These are phyloP conservation scores for Lolium multiflorum DNA, from an alignment of 176 grass and related monocot genomes.

Conservation along the genomic window DNA sequence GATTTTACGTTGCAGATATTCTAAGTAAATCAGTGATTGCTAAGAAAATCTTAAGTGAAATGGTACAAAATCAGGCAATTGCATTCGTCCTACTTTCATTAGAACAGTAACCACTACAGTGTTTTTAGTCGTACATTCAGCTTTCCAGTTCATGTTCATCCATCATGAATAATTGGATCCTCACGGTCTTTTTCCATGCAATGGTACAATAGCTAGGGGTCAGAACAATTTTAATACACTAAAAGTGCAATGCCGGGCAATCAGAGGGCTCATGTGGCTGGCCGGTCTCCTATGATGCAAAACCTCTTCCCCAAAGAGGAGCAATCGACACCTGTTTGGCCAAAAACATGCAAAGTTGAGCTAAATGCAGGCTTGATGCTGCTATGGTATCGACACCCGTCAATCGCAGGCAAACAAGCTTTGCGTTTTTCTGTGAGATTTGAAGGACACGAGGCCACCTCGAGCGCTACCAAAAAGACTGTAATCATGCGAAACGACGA, in stretches of 20 bases:
- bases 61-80: neutral
- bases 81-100: neutral
- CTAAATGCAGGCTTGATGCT: conserved; percentile 10
- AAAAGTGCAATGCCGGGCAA: conserved; percentile 40
- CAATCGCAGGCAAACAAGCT: neutral
- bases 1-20: no score
- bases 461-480: conserved; percentile 33
- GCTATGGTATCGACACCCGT: conserved; percentile 39
- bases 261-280: conserved; percentile 49
- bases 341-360: neutral
- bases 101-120: conserved; percentile 21
- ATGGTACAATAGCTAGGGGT: conserved; percentile 30
- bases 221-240: conserved; percentile 42
- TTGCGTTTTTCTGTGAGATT: conserved; percentile 24
- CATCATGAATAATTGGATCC: neutral
- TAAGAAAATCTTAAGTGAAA: neutral
- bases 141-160: neutral
- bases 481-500: neutral
- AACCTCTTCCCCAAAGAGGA: conserved; percentile 1
- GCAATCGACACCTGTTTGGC: conserved; percentile 54
- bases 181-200: conserved; percentile 24
- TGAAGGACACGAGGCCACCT: conserved; percentile 47
- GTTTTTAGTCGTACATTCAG: neutral
- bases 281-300: conserved; percentile 4
- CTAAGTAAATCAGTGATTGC: no score